A percentile compares a stretch with the other conserved stretches of the same genome.
Evolutionary conservation across 2,329 filamentous ascomycete genomes (phyloP).

Genomic region (Fusarium sp.): DNA sequence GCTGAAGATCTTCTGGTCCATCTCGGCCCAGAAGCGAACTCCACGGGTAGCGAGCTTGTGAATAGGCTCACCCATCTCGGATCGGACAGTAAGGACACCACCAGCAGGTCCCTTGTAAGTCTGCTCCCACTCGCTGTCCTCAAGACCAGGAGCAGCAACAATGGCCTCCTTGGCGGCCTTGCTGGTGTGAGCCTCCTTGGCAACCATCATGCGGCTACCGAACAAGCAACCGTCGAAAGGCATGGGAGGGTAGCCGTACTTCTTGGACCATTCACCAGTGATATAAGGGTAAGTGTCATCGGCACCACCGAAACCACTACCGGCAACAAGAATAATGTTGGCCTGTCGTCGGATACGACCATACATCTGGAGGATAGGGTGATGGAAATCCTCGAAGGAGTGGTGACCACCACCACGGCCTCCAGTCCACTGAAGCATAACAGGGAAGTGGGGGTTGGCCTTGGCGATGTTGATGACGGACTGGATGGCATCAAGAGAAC

Average conservation of each 20-base stretch:
- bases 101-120: conserved; percentile 92
- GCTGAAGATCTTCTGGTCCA: conserved; percentile 98
- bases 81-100: conserved; percentile 95
- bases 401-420: conserved; percentile 94
- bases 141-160: conserved; percentile 83
- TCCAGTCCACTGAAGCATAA: conserved; percentile 94
- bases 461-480: conserved; percentile 92
- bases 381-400: conserved; percentile 95
- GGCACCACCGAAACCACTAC: conserved; percentile 90
- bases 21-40: conserved; percentile 97
- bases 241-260: conserved; percentile 90
- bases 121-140: conserved; percentile 88
- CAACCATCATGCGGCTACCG: conserved; percentile 93
- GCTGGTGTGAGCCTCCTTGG: conserved; percentile 91
- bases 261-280: conserved; percentile 87
- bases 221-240: conserved; percentile 93
- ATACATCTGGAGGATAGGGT: conserved; percentile 92
- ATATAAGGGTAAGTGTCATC: conserved; percentile 94
- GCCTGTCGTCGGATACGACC: conserved; percentile 84
- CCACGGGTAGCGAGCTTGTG: conserved; percentile 98
- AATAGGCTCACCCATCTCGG: conserved; percentile 99
- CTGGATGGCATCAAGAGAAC: conserved; percentile 88
- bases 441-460: conserved; percentile 93
- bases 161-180: conserved; percentile 91
- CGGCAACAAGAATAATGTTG: conserved; percentile 90